Conservation (phyloP, 2,329 filamentous ascomycete species). For the Lachnellula occidentalis region DNA sequence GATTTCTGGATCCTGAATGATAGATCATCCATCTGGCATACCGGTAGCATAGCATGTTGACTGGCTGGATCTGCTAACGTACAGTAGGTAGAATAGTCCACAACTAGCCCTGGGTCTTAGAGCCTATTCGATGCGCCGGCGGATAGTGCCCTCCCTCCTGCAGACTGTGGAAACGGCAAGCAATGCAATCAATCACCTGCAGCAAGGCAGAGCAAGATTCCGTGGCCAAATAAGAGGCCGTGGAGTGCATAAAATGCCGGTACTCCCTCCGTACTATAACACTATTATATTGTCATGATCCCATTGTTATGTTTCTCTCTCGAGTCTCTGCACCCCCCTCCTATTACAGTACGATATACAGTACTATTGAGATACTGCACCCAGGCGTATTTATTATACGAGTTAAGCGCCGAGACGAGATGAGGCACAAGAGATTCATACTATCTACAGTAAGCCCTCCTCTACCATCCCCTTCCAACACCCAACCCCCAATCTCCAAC, state of each 20-base stretch:
- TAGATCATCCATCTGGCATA: too few relatives aligned
- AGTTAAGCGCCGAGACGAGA: neutral
- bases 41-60: too few relatives aligned
- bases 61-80: neutral
- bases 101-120: neutral
- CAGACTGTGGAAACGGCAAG: neutral
- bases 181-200: constrained; percentile 3
- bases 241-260: neutral
- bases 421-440: too few relatives aligned
- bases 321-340: too few relatives aligned
- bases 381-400: too few relatives aligned
- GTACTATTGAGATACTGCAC: too few relatives aligned
- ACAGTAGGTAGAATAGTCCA: neutral
- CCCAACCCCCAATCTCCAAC: too few relatives aligned
- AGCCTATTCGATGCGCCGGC: constrained; percentile 8
- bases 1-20: too few relatives aligned
- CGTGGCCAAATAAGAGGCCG: constrained; percentile 7
- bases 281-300: neutral
- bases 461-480: too few relatives aligned
- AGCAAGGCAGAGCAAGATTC: constrained; percentile 2
- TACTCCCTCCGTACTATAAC: neutral
- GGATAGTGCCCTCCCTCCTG: neutral
- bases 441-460: too few relatives aligned
- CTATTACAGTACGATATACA: too few relatives aligned
- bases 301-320: too few relatives aligned